A percentile compares a stretch with the other conserved stretches of the same genome.
Conservation (phyloP, 805 yeast species). For the Ogataea nitratoaversa region DNA sequence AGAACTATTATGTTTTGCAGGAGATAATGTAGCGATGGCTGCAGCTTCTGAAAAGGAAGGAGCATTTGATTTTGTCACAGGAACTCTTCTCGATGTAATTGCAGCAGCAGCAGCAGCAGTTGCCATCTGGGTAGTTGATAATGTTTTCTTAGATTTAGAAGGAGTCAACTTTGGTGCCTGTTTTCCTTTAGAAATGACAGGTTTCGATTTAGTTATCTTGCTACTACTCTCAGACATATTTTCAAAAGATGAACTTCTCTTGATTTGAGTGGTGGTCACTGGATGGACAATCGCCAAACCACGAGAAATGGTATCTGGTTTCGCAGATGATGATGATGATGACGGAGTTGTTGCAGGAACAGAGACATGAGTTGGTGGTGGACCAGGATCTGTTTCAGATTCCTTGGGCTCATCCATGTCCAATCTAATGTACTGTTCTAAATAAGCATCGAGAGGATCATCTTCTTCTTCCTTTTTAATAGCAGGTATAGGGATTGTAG, state of each 20-base stretch:
- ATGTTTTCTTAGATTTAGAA: conserved; percentile 11
- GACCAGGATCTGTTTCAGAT: background rate
- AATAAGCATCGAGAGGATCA: conserved; percentile 15
- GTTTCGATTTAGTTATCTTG: background rate
- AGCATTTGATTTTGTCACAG: conserved; percentile 10
- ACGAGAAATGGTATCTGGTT: too few relatives aligned
- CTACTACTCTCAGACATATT: background rate
- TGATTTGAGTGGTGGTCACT: too few relatives aligned
- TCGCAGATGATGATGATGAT: too few relatives aligned
- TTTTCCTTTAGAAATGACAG: background rate
- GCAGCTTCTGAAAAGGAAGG: conserved; percentile 21
- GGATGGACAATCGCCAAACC: too few relatives aligned
- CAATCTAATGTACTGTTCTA: conserved; percentile 17
- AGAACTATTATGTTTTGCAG: conserved; percentile 7
- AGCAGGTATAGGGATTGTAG: background rate
- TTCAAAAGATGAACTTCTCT: background rate
- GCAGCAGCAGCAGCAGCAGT: conserved; percentile 29
- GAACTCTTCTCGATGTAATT: conserved; percentile 15
- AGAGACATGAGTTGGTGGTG: background rate
- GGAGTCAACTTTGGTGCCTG: background rate
- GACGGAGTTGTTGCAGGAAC: too few relatives aligned
- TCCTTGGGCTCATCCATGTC: conserved; percentile 20
- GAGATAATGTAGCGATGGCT: conserved; percentile 17
- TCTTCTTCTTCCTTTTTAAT: background rate
- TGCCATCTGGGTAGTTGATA: conserved; percentile 24